These are phyloP conservation scores for Candida sphagnicola DNA, from an alignment of 805 yeast species.

Conservation along the genomic window DNA sequence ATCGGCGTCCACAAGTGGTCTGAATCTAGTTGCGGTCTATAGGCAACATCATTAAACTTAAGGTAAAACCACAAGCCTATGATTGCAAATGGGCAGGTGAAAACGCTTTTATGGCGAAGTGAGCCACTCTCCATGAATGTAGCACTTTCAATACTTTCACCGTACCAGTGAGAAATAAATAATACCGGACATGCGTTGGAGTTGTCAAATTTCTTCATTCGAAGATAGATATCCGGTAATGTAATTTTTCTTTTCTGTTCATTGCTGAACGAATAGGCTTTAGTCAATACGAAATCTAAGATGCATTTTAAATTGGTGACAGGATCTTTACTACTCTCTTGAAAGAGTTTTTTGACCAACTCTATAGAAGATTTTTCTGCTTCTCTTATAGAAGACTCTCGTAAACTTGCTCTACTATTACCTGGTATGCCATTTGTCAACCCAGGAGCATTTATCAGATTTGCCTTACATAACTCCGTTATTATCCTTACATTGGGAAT, in stretches of 20 bases:
- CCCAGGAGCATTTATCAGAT: too few species aligned
- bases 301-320: not conserved
- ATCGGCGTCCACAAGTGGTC: not conserved
- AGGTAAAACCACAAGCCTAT: constrained; percentile 1
- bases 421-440: too few species aligned
- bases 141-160: not conserved
- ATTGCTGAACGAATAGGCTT: not conserved
- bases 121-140: not conserved
- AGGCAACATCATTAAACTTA: not conserved
- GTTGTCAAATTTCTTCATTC: not conserved
- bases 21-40: not conserved
- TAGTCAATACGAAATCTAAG: not conserved
- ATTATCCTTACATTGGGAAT: too few species aligned
- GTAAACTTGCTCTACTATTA: too few species aligned
- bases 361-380: not conserved
- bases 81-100: constrained; percentile 2
- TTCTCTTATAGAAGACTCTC: too few species aligned
- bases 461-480: too few species aligned
- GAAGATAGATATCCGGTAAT: not conserved
- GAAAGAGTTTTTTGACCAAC: not conserved
- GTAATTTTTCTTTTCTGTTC: not conserved
- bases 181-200: not conserved
- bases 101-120: not conserved
- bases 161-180: not conserved
- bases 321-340: not conserved